These are phyloP conservation scores for Lichtheimia ramosa DNA, from an alignment of 371 early-diverging fungal species.

Conservation along the genomic window DNA sequence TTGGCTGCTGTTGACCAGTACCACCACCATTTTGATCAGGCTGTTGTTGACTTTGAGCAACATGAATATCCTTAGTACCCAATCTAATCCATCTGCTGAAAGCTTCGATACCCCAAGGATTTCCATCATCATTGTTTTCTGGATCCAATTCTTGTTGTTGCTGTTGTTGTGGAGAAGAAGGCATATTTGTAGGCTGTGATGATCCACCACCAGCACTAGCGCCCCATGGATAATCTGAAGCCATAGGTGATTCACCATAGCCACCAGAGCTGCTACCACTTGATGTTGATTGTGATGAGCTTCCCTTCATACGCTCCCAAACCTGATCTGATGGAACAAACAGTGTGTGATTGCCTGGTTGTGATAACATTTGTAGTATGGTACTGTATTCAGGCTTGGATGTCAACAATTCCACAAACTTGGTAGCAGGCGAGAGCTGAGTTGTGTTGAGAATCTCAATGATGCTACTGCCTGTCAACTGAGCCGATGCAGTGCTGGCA, in stretches of 20 bases:
- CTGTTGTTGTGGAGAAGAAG: background rate
- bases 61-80: too few relatives aligned
- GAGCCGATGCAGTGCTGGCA: conserved; percentile 8
- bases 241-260: too few relatives aligned
- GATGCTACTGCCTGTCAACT: conserved; percentile 19
- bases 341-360: conserved; percentile 30
- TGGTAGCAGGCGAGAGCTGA: conserved; percentile 28
- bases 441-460: conserved; percentile 30
- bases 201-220: too few relatives aligned
- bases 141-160: background rate
- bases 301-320: conserved; percentile 6
- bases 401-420: conserved; percentile 24
- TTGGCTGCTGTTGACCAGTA: background rate
- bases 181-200: too few relatives aligned
- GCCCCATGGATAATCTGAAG: too few relatives aligned
- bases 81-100: too few relatives aligned
- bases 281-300: too few relatives aligned
- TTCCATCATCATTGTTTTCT: background rate
- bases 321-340: conserved; percentile 34
- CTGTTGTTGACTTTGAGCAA: background rate
- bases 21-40: background rate
- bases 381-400: conserved; percentile 29
- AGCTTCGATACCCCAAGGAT: too few relatives aligned
- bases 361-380: conserved; percentile 23
- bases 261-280: too few relatives aligned